Evolutionary conservation across 768 basidiomycete species (phyloP), one percentile per base, ranked within the genome.

Genomic region (Collybia nuda): DNA sequence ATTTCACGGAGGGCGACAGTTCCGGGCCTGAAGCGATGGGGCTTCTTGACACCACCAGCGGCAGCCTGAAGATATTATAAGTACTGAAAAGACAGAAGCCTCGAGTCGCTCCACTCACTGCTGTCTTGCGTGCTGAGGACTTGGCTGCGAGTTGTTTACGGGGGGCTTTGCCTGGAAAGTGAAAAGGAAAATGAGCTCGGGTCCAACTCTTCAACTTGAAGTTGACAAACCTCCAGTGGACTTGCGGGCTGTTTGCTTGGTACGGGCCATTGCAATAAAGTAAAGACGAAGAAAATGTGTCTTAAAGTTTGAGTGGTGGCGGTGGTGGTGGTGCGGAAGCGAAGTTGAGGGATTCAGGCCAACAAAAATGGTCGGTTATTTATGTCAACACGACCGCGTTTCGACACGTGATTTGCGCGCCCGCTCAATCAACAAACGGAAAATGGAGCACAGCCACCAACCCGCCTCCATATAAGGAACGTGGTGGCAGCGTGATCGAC

Each of bases 31-130:
- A 89, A 90, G 54, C 89, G 81, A 78, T 92, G 90, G 56, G 89
- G 90, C 80, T 93, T 93, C 87, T 93, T 93, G 55, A 93, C 90
- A 79, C 91, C 90, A 76, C 90, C 90, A 56, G 90, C 81, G 35
- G 84, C 70, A 26, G 75, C 67, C 77, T 72, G 49, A 2, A 52
- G 47, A 51, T 15, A 48, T 7, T 12, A 12, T 5, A 21, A 51
- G 51, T 40, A 14, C 52, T 14, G 14, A 12, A 32, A 6, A 24
- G n/a, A 44, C 41, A 7, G 5, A 11, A 26, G 3, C 8, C 40
- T 47, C 15, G 21, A 29, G 40, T n/a, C 28, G 14, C n/a, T 26
- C 38, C 32, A 59, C 73, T 59, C 38, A 80, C 78, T 17, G 81
- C 72, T 47, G 82, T 84, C 70, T 85, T 85, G 51, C 83, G 78